These are phyloP conservation scores for Vanilla planifolia DNA, from an alignment of 106 monocot genomes.

Conservation along the genomic window DNA sequence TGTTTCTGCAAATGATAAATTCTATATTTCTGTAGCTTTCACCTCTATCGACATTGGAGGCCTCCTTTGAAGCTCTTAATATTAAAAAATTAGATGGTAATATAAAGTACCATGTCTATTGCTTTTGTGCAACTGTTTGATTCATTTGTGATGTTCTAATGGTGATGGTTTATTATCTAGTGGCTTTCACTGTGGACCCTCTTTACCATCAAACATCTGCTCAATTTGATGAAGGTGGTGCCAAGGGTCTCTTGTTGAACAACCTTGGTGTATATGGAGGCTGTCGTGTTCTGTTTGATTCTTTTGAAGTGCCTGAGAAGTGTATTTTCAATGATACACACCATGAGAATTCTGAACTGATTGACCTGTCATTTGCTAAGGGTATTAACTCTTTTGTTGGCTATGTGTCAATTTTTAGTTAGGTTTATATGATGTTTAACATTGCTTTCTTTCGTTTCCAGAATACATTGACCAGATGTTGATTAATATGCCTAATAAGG, in stretches of 20 bases:
- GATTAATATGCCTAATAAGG: constrained; percentile 29
- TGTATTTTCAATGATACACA: constrained; percentile 34
- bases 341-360: constrained; percentile 25
- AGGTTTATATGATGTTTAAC: background rate
- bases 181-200: constrained; percentile 93
- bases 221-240: constrained; percentile 99
- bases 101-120: background rate
- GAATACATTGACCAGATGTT: constrained; percentile 74
- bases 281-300: constrained; percentile 96
- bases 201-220: constrained; percentile 99
- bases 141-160: background rate
- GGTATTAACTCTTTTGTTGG: constrained; percentile 25
- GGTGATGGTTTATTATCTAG: constrained; percentile 28
- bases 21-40: constrained; percentile 55
- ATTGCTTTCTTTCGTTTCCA: constrained; percentile 17
- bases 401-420: background rate
- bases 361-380: constrained; percentile 81
- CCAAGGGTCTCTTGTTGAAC: constrained; percentile 82
- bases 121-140: constrained; percentile 1
- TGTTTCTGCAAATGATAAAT: background rate
- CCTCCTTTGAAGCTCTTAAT: constrained; percentile 94
- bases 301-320: constrained; percentile 69
- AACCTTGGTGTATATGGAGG: constrained; percentile 90
- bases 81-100: constrained; percentile 98
- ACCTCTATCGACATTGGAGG: constrained; percentile 81